Base-by-base conservation (phyloP, 2,329 filamentous ascomycete species). In the Ascochyta koolunga region DNA sequence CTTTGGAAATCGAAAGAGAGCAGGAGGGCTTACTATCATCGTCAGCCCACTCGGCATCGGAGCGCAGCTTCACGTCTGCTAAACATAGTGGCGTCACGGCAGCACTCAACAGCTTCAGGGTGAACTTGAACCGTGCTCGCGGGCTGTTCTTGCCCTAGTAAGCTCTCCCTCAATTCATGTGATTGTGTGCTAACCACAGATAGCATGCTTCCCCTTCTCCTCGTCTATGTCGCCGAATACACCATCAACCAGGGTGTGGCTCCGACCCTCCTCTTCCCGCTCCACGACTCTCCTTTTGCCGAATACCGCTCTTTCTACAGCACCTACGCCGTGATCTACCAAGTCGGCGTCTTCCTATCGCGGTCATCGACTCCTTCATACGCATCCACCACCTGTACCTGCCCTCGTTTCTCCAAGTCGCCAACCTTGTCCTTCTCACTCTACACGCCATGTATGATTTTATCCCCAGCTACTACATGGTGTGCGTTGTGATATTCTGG, bases 221-320 rank as follows among this genome's bases (percentile, higher is more conserved):
- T 98, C 15, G 95, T 99, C 25, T 99, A 97, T 73, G 84, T 98
- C 31, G 91, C 93, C 51, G 95, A 99, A 78, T 99, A 99, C 73
- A 96, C 90, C 50, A 97, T 98, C 76, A 98, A 98, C 77, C 93
- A 96, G 78, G 93, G 93, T 31, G 91, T 98, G 0, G 82, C 91
- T 0, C 93, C 95, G 0, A 96, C 92, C 0, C 80, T 98, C 0
- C 83, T 99, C 4, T 99, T 96, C 70, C 91, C 93, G 0, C 80
- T 97, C 0, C 70, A 81, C 1, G 76, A 83, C 10, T 89, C 90
- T 1, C 95, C 95, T 0, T 98, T 98, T 72, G 77, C 79, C 27
- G 85, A 91, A 62, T 95, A 87, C 71, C 88, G 93, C 35, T 89
- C 88, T 27, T 98, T 97, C 73, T 99, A 99, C 68, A 93, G 93